Percentiles rank a stretch among this genome's conserved stretches.
Evolutionary conservation across 805 yeast genomes (phyloP).

Genomic region (Monosporozyma aerobia): DNA sequence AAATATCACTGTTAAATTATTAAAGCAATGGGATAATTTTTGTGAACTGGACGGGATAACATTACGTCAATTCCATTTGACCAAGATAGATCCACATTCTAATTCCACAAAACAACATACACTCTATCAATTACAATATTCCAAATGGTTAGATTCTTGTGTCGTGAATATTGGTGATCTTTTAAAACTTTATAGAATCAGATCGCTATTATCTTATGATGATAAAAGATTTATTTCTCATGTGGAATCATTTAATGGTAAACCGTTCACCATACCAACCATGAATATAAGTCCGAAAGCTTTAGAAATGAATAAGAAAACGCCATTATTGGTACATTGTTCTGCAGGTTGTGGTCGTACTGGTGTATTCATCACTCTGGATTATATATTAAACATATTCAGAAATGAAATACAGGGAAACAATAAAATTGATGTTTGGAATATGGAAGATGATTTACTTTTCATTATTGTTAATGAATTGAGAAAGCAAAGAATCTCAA

Average conservation of each 20-base stretch:
- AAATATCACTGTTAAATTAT: constrained; percentile 29
- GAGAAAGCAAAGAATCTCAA: constrained; percentile 59
- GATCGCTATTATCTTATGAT: constrained; percentile 22
- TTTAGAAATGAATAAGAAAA: not conserved
- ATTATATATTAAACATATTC: constrained; percentile 33
- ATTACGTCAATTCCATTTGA: constrained; percentile 25
- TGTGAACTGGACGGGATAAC: constrained; percentile 27
- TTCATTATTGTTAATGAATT: constrained; percentile 52
- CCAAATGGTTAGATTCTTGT: constrained; percentile 80
- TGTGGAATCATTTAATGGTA: not conserved
- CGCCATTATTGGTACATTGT: constrained; percentile 74
- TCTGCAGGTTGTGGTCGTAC: constrained; percentile 97
- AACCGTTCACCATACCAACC: not conserved
- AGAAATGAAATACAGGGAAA: constrained; percentile 28
- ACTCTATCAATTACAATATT: constrained; percentile 63
- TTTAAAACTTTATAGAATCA: constrained; percentile 11
- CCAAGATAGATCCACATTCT: not conserved
- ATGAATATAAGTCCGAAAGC: not conserved
- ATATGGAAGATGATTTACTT: constrained; percentile 43
- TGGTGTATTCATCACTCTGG: constrained; percentile 75
- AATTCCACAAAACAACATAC: constrained; percentile 12
- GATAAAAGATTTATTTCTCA: not conserved
- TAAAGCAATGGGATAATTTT: constrained; percentile 24
- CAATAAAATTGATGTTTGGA: constrained; percentile 35
- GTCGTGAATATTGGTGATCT: constrained; percentile 32